Percentiles rank a stretch among this genome's conserved stretches.
Conservation (phyloP, 2,329 filamentous ascomycete genomes). For the Thielaviopsis musarum region DNA sequence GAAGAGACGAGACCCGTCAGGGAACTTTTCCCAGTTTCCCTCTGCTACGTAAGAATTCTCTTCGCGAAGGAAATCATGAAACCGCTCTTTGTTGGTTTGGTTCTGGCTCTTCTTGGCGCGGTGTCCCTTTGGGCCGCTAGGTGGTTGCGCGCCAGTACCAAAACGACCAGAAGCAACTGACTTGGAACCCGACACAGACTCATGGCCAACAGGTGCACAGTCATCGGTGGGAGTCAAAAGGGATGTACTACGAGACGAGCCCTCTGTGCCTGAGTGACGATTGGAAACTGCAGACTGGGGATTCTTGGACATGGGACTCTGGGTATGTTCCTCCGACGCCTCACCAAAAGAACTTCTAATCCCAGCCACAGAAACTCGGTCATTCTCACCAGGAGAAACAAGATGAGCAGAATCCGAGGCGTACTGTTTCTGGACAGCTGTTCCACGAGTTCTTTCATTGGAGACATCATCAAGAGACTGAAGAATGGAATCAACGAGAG, state of each 20-base stretch:
- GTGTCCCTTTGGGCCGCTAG: background rate
- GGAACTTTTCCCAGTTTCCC: constrained; percentile 68
- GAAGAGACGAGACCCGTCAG: constrained; percentile 59
- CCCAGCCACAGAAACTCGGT: background rate
- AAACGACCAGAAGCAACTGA: background rate
- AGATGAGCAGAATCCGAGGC: background rate
- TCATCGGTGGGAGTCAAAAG: background rate
- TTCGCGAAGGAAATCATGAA: constrained; percentile 44
- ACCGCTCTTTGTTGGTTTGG: background rate
- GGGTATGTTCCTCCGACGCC: background rate
- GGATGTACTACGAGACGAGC: background rate
- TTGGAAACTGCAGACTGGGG: background rate
- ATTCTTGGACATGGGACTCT: background rate
- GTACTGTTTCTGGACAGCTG: background rate
- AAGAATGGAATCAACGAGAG: background rate
- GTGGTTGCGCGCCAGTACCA: background rate
- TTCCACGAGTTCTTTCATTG: constrained; percentile 24
- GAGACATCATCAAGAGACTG: constrained; percentile 25
- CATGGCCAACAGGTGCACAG: background rate
- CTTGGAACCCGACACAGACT: background rate
- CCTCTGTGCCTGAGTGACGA: background rate
- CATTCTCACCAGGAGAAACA: background rate
- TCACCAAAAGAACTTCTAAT: background rate
- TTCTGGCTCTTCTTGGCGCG: background rate
- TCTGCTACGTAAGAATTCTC: constrained; percentile 62